These are phyloP conservation scores for Aegilops longissima DNA, from an alignment of 176 grass and related monocot genomes.

Conservation along the genomic window DNA sequence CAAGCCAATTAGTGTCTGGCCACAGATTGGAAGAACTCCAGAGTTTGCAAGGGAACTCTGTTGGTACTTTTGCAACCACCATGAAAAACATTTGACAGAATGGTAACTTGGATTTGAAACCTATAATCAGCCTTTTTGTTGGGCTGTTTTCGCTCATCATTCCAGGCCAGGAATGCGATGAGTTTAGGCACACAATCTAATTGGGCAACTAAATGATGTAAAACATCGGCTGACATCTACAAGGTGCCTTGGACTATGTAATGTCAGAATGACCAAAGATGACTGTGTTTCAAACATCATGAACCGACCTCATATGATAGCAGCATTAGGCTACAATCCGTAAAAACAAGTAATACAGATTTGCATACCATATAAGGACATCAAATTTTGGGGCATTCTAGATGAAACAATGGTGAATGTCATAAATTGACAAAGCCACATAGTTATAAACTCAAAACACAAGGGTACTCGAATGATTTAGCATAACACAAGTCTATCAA, in stretches of 20 bases:
- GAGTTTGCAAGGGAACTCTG: no score
- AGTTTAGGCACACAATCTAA: background rate
- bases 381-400: background rate
- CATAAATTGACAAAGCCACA: slow-evolving; percentile 13
- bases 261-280: background rate
- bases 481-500: slow-evolving; percentile 40
- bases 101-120: background rate
- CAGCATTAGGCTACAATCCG: background rate
- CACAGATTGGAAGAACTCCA: background rate
- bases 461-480: slow-evolving; percentile 17
- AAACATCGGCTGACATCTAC: background rate
- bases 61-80: no score
- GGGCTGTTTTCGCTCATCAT: background rate
- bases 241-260: background rate
- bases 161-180: background rate
- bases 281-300: background rate
- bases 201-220: background rate
- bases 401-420: background rate
- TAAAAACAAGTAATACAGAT: background rate
- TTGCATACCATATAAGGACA: background rate
- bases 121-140: background rate
- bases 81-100: no score
- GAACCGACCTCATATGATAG: background rate
- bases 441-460: slow-evolving; percentile 14
- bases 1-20: background rate